Conservation (phyloP, 495 filamentous ascomycete species). For the Podospora didyma region DNA sequence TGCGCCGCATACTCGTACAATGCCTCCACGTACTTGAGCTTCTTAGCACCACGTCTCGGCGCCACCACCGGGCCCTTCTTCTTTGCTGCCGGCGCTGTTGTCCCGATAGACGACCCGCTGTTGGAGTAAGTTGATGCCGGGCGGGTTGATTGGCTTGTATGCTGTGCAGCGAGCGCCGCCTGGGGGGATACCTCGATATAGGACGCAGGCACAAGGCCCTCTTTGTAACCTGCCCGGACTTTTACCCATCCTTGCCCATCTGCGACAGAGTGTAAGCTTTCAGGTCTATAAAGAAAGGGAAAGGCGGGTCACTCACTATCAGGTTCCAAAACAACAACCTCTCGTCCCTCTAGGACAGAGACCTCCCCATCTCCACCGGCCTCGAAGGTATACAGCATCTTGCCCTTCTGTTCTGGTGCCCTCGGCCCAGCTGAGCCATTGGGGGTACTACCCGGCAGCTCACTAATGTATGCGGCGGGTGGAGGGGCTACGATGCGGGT, state of each 20-base stretch:
- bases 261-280: constrained; percentile 25
- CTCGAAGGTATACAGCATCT: constrained; percentile 86
- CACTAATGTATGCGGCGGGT: constrained; percentile 70
- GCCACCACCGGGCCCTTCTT: constrained; percentile 93
- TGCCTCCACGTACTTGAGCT: constrained; percentile 89
- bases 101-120: constrained; percentile 67
- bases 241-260: constrained; percentile 91
- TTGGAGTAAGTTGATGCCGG: constrained; percentile 72
- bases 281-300: constrained; percentile 6
- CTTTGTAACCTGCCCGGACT: constrained; percentile 61
- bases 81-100: constrained; percentile 49
- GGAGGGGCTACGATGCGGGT: constrained; percentile 82
- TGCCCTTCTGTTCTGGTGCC: constrained; percentile 61
- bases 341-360: constrained; percentile 69
- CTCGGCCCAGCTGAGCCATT: constrained; percentile 29
- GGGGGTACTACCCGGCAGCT: constrained; percentile 49
- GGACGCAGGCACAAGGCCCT: constrained; percentile 81
- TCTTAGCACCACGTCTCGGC: constrained; percentile 88
- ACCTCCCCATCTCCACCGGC: constrained; percentile 76
- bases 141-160: constrained; percentile 49
- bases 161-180: constrained; percentile 43
- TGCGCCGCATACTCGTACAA: constrained; percentile 87
- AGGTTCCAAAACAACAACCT: constrained; percentile 74
- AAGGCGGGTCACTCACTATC: constrained; percentile 62
- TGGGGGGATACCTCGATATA: constrained; percentile 52